phyloP scores from a whole-genome alignment of 257 asterid genomes.

The Solanum pinnatisectum region DNA sequence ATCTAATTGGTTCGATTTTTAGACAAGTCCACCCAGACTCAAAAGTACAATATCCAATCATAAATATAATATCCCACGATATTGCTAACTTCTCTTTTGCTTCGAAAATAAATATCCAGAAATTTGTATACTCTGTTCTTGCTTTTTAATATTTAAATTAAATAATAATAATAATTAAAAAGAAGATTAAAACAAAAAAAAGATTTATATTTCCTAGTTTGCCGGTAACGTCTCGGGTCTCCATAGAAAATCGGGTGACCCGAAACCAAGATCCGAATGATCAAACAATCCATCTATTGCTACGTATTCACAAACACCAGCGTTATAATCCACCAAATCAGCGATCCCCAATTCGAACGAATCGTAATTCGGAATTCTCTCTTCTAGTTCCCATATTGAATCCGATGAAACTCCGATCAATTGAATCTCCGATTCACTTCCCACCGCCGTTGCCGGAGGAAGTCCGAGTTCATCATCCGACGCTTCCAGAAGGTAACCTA shows the following conservation, averaged over 20 bases:
- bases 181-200: too few species aligned
- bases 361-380: conserved; percentile 37
- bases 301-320: conserved; percentile 33
- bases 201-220: conserved; percentile 17
- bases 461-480: conserved; percentile 76
- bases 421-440: conserved; percentile 12
- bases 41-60: neutral
- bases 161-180: neutral
- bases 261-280: conserved; percentile 55
- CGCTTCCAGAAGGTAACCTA: conserved; percentile 60
- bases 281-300: conserved; percentile 68
- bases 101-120: neutral
- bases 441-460: conserved; percentile 36
- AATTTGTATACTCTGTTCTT: neutral
- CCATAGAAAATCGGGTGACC: conserved; percentile 37
- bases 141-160: neutral
- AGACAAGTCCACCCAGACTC: too few species aligned
- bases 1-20: too few species aligned
- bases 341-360: conserved; percentile 36
- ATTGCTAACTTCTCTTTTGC: neutral
- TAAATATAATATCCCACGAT: neutral
- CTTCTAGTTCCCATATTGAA: conserved; percentile 21
- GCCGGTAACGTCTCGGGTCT: conserved; percentile 58
- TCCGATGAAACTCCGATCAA: conserved; percentile 19
- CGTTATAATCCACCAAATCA: conserved; percentile 9